Evolutionary conservation across 2,329 filamentous ascomycete genomes (phyloP).

Genomic region (Colletotrichum orchidophilum): DNA sequence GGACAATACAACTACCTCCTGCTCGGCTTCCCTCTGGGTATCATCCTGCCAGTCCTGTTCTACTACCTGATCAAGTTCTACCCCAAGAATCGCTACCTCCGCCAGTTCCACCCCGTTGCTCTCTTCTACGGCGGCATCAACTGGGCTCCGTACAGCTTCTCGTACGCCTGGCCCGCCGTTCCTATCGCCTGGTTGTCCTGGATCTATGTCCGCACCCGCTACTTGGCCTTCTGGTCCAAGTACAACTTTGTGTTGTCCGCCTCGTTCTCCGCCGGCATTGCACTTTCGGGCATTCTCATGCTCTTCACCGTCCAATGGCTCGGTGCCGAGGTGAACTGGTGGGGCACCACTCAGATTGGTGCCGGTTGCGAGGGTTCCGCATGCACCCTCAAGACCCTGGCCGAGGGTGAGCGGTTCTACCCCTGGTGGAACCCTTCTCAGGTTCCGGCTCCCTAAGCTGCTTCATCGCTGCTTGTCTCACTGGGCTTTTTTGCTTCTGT

Average conservation of each 20-base stretch:
- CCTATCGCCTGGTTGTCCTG: constrained; percentile 36
- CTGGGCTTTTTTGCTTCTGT: constrained; percentile 14
- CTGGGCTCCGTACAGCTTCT: constrained; percentile 55
- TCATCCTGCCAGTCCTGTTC: constrained; percentile 54
- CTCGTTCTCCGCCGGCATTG: constrained; percentile 43
- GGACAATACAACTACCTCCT: constrained; percentile 59
- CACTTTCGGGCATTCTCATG: constrained; percentile 43
- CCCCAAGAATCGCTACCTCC: constrained; percentile 42
- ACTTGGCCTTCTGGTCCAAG: constrained; percentile 50
- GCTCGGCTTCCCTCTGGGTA: constrained; percentile 60
- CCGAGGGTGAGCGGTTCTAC: constrained; percentile 49
- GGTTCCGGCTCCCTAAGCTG: constrained; percentile 24
- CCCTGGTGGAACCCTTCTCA: constrained; percentile 41
- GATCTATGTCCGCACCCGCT: constrained; percentile 45
- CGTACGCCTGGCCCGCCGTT: constrained; percentile 35
- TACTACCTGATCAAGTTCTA: constrained; percentile 53
- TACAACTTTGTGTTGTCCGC: constrained; percentile 48
- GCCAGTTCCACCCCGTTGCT: constrained; percentile 59
- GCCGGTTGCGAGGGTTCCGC: constrained; percentile 38
- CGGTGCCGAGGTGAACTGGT: constrained; percentile 40
- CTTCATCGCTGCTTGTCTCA: constrained; percentile 19
- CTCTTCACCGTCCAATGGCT: constrained; percentile 42
- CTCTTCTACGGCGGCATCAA: constrained; percentile 57
- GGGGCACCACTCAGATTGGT: constrained; percentile 38
- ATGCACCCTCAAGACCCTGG: constrained; percentile 37